Base-by-base conservation (phyloP, 495 filamentous ascomycete genomes). In the Podospora fimiseda region DNA sequence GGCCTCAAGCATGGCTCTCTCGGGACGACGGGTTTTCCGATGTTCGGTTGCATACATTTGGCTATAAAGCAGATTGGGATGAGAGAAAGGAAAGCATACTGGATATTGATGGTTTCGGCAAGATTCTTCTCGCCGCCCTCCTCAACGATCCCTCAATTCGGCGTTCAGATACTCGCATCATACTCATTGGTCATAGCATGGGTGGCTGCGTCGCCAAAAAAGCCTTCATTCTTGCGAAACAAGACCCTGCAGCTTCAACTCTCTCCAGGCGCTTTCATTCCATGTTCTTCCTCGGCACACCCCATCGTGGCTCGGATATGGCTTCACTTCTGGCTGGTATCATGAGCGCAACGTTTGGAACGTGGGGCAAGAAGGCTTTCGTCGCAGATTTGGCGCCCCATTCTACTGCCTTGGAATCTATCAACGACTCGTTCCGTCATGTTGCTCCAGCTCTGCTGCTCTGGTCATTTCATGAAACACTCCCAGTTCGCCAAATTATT, bases 151-250 rank as follows among this genome's bases (percentile, higher is more conserved):
- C 61, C 5, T 15, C 22, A 6, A 60, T 69, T 23, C 60, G 59
- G 33, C 56, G 57, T 4, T 43, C 49, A 14, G 47, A 62, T 48
- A 68, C 64, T 9, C 59, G 63, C 16, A 66, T 80, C 19, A 60
- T 79, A 14, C 50, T 80, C 2, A 61, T 80, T 19, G 75, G 72
- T 6, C 78, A 81, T 60, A 73, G 68, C 54, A 78, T 80, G 77
- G 78, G 78, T 19, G 77, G 77, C 1, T 61, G 74, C 23, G 73
- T 83, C 14, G 70, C 74, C 14, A 83, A 83, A 54, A 76, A 64
- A 50, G 59, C 61, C 1, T 70, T 62, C 54, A 63, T 69, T 40
- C 57, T 69, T 3, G 57, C 64, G 15, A 51, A 57, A 2, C 53
- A 66, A 39, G 59, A 68, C 39, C 52, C 58, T 20, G 50, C 48